phyloP scores from a whole-genome alignment of 345 rosid genomes.

The Brassica carinata region DNA sequence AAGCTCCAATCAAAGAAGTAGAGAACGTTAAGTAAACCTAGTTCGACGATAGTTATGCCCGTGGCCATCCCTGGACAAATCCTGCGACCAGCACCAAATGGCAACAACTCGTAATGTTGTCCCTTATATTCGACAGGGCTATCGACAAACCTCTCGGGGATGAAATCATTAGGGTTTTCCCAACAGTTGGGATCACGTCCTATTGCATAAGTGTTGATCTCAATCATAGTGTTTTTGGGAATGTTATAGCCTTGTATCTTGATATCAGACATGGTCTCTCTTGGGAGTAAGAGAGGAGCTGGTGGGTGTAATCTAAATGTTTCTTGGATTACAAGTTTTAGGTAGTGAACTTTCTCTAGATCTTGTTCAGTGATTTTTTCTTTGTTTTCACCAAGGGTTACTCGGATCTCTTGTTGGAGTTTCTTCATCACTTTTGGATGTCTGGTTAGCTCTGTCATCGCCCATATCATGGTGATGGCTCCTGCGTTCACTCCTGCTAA shows the following conservation, averaged over 20 bases:
- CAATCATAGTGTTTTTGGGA: constrained; percentile 41
- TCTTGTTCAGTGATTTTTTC: constrained; percentile 39
- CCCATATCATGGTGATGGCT: constrained; percentile 52
- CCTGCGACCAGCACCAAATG: constrained; percentile 64
- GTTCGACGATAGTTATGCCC: constrained; percentile 40
- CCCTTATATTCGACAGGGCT: constrained; percentile 50
- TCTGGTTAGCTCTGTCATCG: constrained; percentile 57
- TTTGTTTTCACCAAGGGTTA: constrained; percentile 33
- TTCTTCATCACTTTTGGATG: constrained; percentile 56
- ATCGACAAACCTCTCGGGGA: constrained; percentile 50
- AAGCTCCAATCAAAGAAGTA: constrained; percentile 48
- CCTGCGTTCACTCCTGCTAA: constrained; percentile 53
- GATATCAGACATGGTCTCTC: constrained; percentile 42
- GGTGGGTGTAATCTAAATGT: constrained; percentile 62
- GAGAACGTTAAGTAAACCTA: constrained; percentile 46
- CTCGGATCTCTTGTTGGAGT: constrained; percentile 57
- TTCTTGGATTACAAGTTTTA: constrained; percentile 52
- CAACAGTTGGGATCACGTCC: constrained; percentile 52
- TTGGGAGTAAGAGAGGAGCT: constrained; percentile 47
- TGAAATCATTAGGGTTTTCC: constrained; percentile 47
- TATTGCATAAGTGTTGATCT: constrained; percentile 51
- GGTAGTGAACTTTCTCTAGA: constrained; percentile 42
- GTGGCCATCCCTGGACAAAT: constrained; percentile 51
- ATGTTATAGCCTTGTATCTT: constrained; percentile 49
- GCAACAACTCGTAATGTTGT: constrained; percentile 50